A percentile compares a stretch with the other conserved stretches of the same genome.
Evolutionary conservation across 441 rosid genomes (phyloP).

Genomic region (Metrosideros polymorpha): DNA sequence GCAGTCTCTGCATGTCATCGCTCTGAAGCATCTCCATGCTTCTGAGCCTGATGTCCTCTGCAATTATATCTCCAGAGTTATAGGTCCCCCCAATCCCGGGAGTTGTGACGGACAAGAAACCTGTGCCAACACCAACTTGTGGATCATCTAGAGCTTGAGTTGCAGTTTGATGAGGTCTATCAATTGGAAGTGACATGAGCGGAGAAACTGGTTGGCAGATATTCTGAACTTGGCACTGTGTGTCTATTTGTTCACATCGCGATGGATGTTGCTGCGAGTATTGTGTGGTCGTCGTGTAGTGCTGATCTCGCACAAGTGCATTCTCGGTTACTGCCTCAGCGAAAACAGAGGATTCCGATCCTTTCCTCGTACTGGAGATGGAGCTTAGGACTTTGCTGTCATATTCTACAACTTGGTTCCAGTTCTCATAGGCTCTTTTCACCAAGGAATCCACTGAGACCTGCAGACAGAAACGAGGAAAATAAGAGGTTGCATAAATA

Average conservation of each 20-base stretch:
- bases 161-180: slow-evolving; percentile 28
- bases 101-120: slow-evolving; percentile 33
- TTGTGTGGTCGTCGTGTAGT: slow-evolving; percentile 17
- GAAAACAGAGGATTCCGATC: not conserved
- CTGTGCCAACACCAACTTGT: slow-evolving; percentile 27
- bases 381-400: slow-evolving; percentile 32
- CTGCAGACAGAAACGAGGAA: not conserved
- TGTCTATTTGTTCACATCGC: slow-evolving; percentile 19
- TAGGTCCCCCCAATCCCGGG: slow-evolving; percentile 18
- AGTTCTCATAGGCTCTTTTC: slow-evolving; percentile 8
- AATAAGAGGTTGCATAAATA: not conserved
- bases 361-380: slow-evolving; percentile 24
- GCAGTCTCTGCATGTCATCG: slow-evolving; percentile 84
- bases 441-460: slow-evolving; percentile 1
- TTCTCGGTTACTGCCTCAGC: slow-evolving; percentile 15
- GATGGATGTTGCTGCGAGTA: slow-evolving; percentile 22
- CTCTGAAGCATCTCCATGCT: slow-evolving; percentile 83
- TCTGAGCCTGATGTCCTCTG: slow-evolving; percentile 59
- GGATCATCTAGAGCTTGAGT: slow-evolving; percentile 23
- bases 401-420: not conserved
- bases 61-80: slow-evolving; percentile 45
- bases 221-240: slow-evolving; percentile 20
- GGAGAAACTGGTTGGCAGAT: slow-evolving; percentile 34
- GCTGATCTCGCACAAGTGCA: slow-evolving; percentile 18
- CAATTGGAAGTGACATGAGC: slow-evolving; percentile 51